A percentile compares a stretch with the other conserved stretches of the same genome.
phyloP scores from a whole-genome alignment of 306 rosid species.

The Vicia villosa region DNA sequence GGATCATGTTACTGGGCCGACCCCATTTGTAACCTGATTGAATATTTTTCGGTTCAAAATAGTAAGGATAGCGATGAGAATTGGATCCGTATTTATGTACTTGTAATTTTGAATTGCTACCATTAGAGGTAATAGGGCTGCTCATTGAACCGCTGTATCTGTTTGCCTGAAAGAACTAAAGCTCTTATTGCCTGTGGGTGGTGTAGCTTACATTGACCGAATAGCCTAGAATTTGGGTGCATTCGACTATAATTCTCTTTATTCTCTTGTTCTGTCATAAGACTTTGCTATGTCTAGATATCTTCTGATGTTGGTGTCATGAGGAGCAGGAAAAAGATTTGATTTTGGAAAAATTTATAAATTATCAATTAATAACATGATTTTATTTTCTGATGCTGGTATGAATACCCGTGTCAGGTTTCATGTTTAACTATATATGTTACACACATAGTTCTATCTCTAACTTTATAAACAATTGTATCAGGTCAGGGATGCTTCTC shows the following conservation, averaged over 20 bases:
- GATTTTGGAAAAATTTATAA: conserved; percentile 22
- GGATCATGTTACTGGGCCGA: not conserved
- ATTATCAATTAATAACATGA: conserved; percentile 11
- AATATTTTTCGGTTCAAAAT: not conserved
- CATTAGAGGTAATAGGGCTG: not conserved
- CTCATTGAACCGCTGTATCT: not conserved
- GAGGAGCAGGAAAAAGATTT: conserved; percentile 9
- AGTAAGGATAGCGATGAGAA: not conserved
- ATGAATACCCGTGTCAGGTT: not conserved
- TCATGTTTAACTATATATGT: conserved; percentile 24
- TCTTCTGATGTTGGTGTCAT: conserved; percentile 12
- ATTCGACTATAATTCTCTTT: not conserved
- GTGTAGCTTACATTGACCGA: not conserved
- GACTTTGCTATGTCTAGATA: not conserved
- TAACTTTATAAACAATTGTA: conserved; percentile 35
- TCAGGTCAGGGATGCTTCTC: conserved; percentile 37
- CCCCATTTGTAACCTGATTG: not conserved
- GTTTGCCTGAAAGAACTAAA: not conserved
- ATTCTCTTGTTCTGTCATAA: not conserved
- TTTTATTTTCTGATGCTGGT: conserved; percentile 30
- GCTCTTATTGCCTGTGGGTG: not conserved
- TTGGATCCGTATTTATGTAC: not conserved
- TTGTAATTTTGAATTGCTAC: not conserved
- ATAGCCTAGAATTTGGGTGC: not conserved
- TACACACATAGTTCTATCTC: conserved; percentile 32